Evolutionary conservation across 75 land plant genomes (phyloP).

Genomic region (Sequoiadendron giganteum): DNA sequence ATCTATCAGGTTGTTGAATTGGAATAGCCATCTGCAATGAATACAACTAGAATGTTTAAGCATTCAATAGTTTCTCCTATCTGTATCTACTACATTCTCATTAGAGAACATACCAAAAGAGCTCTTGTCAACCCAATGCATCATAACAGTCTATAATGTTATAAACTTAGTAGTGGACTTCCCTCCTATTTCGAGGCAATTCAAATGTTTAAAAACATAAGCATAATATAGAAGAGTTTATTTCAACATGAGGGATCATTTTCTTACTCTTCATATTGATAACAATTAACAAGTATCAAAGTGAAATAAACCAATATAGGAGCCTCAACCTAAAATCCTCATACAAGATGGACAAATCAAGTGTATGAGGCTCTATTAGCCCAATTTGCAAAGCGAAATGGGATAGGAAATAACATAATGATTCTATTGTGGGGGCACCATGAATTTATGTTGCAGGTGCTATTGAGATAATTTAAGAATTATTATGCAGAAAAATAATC

Average conservation of each 20-base stretch:
- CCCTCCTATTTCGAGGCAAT: background rate
- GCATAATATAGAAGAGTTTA: background rate
- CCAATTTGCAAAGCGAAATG: background rate
- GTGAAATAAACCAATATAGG: slow-evolving; percentile 9
- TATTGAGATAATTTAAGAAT: background rate
- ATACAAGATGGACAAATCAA: background rate
- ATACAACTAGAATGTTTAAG: background rate
- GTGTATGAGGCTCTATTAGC: background rate
- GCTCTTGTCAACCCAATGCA: background rate
- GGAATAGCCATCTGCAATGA: slow-evolving; percentile 8
- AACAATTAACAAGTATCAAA: background rate
- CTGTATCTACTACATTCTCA: background rate
- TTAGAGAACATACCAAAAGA: background rate
- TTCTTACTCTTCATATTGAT: background rate
- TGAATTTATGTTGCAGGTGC: background rate
- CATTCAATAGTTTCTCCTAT: background rate
- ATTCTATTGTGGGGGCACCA: background rate
- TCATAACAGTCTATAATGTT: background rate
- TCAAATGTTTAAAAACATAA: background rate
- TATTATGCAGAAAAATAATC: background rate
- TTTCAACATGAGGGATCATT: background rate
- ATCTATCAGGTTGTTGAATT: slow-evolving; percentile 10
- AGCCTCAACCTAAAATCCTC: background rate
- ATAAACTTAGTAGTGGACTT: background rate
- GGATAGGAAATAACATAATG: background rate